Conservation (phyloP, 2,329 filamentous ascomycete genomes). For the Tolypocladium tundrense region DNA sequence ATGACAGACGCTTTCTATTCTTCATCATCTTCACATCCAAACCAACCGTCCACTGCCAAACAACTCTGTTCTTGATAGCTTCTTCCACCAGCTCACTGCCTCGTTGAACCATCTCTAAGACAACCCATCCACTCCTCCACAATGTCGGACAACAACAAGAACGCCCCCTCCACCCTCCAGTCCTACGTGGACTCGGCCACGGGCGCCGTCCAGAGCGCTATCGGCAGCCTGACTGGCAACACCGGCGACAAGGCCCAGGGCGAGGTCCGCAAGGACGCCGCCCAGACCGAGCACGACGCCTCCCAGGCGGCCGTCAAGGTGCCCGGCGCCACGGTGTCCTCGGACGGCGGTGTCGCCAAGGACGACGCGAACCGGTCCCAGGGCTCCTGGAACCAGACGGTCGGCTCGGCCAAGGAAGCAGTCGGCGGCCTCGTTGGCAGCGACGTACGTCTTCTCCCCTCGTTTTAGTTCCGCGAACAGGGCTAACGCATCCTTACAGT, state of each 20-base stretch:
- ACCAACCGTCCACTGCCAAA: not conserved
- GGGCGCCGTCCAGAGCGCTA: slow-evolving; percentile 59
- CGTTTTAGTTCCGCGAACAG: too few relatives aligned
- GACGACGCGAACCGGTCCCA: slow-evolving; percentile 63
- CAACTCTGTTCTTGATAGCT: not conserved
- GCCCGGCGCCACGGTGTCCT: slow-evolving; percentile 60
- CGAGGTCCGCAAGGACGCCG: slow-evolving; percentile 54
- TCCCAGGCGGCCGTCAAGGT: slow-evolving; percentile 67
- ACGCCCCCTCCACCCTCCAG: slow-evolving; percentile 60
- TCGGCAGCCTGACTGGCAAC: slow-evolving; percentile 67
- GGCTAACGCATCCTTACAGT: slow-evolving; percentile 26
- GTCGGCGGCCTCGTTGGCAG: slow-evolving; percentile 66
- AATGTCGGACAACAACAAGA: slow-evolving; percentile 20
- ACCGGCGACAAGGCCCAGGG: slow-evolving; percentile 56
- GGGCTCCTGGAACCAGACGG: slow-evolving; percentile 78
- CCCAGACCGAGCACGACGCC: slow-evolving; percentile 56
- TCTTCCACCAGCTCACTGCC: not conserved
- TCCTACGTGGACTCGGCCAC: slow-evolving; percentile 65
- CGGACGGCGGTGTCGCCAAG: slow-evolving; percentile 57
- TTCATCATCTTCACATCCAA: not conserved
- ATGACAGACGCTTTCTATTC: not conserved
- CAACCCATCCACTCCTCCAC: slow-evolving; percentile 1
- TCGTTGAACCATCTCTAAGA: not conserved
- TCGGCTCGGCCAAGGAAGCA: slow-evolving; percentile 77
- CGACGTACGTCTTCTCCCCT: slow-evolving; percentile 37